These are phyloP conservation scores for Xylariaceae sp. DNA, from an alignment of 2,329 filamentous ascomycete species.

Conservation along the genomic window DNA sequence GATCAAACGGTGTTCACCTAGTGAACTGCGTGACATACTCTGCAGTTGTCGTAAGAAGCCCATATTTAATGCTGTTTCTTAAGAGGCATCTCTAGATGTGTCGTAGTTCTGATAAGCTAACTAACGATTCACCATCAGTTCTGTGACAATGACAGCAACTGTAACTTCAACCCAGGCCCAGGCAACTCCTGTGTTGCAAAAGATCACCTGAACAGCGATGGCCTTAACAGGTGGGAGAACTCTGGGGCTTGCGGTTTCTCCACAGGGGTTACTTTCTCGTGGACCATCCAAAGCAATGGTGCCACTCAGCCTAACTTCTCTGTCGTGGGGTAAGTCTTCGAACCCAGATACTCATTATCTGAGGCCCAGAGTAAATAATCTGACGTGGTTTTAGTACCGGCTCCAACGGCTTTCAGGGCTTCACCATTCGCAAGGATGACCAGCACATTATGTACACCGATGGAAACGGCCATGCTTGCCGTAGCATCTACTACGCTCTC, in stretches of 20 bases:
- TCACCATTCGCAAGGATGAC: slow-evolving; percentile 18
- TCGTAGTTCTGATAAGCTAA: too few species aligned
- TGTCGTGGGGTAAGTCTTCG: slow-evolving; percentile 5
- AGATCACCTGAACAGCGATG: neutral
- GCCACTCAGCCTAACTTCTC: slow-evolving; percentile 1
- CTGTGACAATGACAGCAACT: slow-evolving; percentile 9
- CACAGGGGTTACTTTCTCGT: slow-evolving; percentile 7
- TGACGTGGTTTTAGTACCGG: slow-evolving; percentile 1
- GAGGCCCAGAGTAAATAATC: too few species aligned
- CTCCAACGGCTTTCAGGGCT: slow-evolving; percentile 8
- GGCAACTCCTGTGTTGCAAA: slow-evolving; percentile 3
- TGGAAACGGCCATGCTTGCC: slow-evolving; percentile 6
- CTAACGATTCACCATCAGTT: neutral
- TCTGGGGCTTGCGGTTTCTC: slow-evolving; percentile 5
- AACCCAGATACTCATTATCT: too few species aligned
- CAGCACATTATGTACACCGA: slow-evolving; percentile 12
- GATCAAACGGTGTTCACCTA: neutral
- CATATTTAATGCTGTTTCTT: too few species aligned
- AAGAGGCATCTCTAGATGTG: too few species aligned
- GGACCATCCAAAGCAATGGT: slow-evolving; percentile 10
- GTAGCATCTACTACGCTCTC: slow-evolving; percentile 13
- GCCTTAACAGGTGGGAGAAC: neutral
- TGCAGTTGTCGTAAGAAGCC: neutral
- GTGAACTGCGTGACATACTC: slow-evolving; percentile 12
- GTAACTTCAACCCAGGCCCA: slow-evolving; percentile 7